Conservation (phyloP, 179 eudicot genomes). For the Silene noctiflora region DNA sequence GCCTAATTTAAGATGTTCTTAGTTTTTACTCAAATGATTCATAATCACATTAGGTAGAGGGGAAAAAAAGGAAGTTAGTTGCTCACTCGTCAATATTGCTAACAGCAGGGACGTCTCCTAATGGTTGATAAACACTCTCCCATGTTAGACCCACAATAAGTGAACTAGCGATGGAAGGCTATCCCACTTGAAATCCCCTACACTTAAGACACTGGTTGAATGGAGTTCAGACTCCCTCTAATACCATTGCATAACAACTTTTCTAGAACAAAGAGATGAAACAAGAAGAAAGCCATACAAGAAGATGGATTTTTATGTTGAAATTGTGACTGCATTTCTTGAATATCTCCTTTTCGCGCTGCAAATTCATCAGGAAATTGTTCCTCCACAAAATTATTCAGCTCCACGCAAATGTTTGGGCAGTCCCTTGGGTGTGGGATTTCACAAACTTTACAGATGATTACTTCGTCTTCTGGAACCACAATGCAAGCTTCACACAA, state of each 20-base stretch:
- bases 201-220: neutral
- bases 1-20: too few species aligned
- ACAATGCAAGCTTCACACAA: constrained; percentile 60
- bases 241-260: neutral
- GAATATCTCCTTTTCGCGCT: constrained; percentile 31
- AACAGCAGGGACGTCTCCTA: neutral
- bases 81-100: too few species aligned
- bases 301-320: constrained; percentile 33
- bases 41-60: too few species aligned
- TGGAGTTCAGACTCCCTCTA: neutral
- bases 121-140: neutral
- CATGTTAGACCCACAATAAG: neutral
- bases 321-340: constrained; percentile 32
- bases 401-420: constrained; percentile 57
- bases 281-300: constrained; percentile 32
- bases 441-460: constrained; percentile 58
- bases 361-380: constrained; percentile 52
- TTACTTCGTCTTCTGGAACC: constrained; percentile 36
- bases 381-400: constrained; percentile 58
- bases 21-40: too few species aligned
- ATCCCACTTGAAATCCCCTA: neutral
- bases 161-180: neutral
- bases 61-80: too few species aligned
- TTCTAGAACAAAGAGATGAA: neutral
- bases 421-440: constrained; percentile 55